These are phyloP conservation scores for Globisporangium alternatum DNA, from an alignment of 352 stramenopile species.

Conservation along the genomic window DNA sequence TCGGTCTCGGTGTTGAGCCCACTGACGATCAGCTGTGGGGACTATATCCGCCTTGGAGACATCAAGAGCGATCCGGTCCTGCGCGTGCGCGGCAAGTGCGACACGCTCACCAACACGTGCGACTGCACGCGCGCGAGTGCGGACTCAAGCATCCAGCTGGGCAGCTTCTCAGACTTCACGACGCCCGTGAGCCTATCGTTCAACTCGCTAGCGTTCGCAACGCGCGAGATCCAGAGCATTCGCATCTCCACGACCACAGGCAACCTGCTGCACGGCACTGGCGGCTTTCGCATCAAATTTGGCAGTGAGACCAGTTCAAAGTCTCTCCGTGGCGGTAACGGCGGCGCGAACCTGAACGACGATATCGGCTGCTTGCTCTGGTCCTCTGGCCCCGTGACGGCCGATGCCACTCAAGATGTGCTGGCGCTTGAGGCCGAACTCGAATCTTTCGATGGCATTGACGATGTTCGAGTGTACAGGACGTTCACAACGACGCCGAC, in stretches of 20 bases:
- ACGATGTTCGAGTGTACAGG: slow-evolving; percentile 68
- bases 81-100: slow-evolving; percentile 66
- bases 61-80: slow-evolving; percentile 42
- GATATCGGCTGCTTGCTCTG: slow-evolving; percentile 77
- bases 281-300: slow-evolving; percentile 91
- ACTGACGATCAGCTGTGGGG: slow-evolving; percentile 54
- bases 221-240: slow-evolving; percentile 72
- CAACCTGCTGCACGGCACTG: slow-evolving; percentile 39
- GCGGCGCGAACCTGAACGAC: slow-evolving; percentile 64
- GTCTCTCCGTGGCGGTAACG: slow-evolving; percentile 73
- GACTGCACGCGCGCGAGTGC: slow-evolving; percentile 32
- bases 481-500: slow-evolving; percentile 41
- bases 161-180: slow-evolving; percentile 36
- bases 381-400: slow-evolving; percentile 50
- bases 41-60: slow-evolving; percentile 65
- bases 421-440: slow-evolving; percentile 61
- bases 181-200: slow-evolving; percentile 41
- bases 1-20: slow-evolving; percentile 29
- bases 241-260: slow-evolving; percentile 31
- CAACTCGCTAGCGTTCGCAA: slow-evolving; percentile 39
- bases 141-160: slow-evolving; percentile 37
- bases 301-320: slow-evolving; percentile 84
- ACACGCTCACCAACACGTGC: slow-evolving; percentile 27
- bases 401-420: slow-evolving; percentile 39
- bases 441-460: slow-evolving; percentile 56